A percentile compares a stretch with the other conserved stretches of the same genome.
These are phyloP conservation scores for Cytospora schulzeri DNA, from an alignment of 2,329 filamentous ascomycete genomes.

Conservation along the genomic window DNA sequence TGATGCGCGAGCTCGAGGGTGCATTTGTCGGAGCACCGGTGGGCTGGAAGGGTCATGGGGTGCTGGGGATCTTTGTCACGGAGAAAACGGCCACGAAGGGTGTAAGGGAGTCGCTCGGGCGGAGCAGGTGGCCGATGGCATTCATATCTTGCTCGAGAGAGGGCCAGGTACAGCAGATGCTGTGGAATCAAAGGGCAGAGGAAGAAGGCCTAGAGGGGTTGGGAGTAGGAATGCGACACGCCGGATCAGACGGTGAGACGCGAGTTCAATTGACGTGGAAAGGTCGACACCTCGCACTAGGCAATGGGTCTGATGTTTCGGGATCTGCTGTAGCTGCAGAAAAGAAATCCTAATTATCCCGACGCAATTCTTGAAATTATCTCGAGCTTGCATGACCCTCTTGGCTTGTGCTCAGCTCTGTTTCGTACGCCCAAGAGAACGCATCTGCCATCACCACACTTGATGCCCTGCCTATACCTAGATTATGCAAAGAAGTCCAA, in stretches of 20 bases:
- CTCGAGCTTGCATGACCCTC: too few relatives aligned
- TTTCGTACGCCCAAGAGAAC: neutral
- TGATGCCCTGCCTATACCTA: neutral
- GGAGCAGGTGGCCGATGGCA: slow-evolving; percentile 70
- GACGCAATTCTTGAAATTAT: neutral
- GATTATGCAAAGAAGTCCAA: neutral
- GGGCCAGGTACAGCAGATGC: slow-evolving; percentile 65
- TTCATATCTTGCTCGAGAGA: slow-evolving; percentile 64
- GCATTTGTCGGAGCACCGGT: slow-evolving; percentile 72
- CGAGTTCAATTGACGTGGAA: slow-evolving; percentile 55
- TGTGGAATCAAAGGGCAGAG: slow-evolving; percentile 71
- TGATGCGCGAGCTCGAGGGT: slow-evolving; percentile 78
- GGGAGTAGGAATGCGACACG: slow-evolving; percentile 52
- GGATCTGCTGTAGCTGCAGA: neutral
- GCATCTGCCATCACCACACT: neutral
- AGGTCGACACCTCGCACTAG: slow-evolving; percentile 44
- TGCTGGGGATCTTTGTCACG: slow-evolving; percentile 72
- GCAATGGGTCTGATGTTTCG: slow-evolving; percentile 9
- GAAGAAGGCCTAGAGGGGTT: slow-evolving; percentile 64
- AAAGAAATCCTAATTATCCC: neutral
- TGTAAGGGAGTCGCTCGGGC: slow-evolving; percentile 69
- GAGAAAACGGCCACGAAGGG: slow-evolving; percentile 75
- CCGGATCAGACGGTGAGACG: slow-evolving; percentile 36
- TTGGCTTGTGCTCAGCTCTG: neutral
- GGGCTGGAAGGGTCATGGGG: slow-evolving; percentile 67